phyloP scores from a whole-genome alignment of 139 green algal genomes.

The Tetratostichococcus sp. region DNA sequence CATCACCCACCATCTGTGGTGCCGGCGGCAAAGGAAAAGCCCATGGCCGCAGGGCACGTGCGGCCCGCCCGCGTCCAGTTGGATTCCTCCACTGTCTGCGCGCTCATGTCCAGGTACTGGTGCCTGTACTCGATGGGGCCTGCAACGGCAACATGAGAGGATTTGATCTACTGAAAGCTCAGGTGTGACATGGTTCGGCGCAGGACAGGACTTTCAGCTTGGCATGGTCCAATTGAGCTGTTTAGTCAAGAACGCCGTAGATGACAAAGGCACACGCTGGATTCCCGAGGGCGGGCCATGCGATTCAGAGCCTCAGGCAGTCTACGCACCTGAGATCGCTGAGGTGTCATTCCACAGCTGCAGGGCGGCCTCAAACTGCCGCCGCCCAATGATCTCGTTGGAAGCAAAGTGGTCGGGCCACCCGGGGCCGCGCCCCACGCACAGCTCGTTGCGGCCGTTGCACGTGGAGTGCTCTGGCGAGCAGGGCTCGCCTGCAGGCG shows the following conservation, averaged over 20 bases:
- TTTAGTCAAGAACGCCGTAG: too few species aligned
- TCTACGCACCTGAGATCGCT: constrained; percentile 18
- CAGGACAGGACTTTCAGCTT: too few species aligned
- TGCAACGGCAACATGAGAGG: constrained; percentile 2
- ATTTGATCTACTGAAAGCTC: too few species aligned
- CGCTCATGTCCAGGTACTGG: constrained; percentile 67
- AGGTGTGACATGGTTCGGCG: too few species aligned
- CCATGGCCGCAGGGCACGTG: constrained; percentile 77
- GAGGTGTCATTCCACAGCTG: constrained; percentile 36
- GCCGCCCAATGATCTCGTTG: constrained; percentile 59
- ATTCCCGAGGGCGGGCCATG: too few species aligned
- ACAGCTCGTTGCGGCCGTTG: constrained; percentile 67
- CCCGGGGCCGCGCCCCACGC: constrained; percentile 64
- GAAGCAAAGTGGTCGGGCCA: constrained; percentile 58
- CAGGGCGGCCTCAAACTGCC: constrained; percentile 52
- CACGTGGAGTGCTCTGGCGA: constrained; percentile 62
- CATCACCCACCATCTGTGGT: constrained; percentile 78
- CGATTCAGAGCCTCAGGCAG: too few species aligned
- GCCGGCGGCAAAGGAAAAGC: constrained; percentile 81
- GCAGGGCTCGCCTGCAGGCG: constrained; percentile 51
- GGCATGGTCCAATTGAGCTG: too few species aligned
- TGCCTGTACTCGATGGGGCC: constrained; percentile 64
- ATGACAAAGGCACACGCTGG: too few species aligned
- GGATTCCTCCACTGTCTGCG: constrained; percentile 35
- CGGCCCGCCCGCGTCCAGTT: constrained; percentile 33